phyloP scores from a whole-genome alignment of 352 stramenopile species.

The Phytopythium helicoides region DNA sequence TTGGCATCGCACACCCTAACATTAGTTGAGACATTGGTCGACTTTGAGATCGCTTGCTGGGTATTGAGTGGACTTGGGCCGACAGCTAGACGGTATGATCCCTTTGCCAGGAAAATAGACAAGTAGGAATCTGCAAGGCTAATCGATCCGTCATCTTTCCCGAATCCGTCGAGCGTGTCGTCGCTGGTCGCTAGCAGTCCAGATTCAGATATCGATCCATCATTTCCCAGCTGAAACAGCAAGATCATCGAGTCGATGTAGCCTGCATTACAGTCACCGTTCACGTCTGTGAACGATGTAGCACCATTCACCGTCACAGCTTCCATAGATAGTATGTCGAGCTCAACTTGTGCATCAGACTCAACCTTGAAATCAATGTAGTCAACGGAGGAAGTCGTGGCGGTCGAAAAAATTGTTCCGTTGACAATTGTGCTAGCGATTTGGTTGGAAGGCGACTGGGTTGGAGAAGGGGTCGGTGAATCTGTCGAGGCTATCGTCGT shows the following conservation, averaged over 20 bases:
- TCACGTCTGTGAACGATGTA: slow-evolving; percentile 48
- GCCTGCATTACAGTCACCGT: slow-evolving; percentile 65
- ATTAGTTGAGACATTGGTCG: slow-evolving; percentile 29
- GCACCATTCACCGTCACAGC: slow-evolving; percentile 13
- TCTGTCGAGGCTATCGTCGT: slow-evolving; percentile 1
- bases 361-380: slow-evolving; percentile 61
- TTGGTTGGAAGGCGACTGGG: too few species aligned
- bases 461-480: too few species aligned
- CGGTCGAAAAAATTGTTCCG: slow-evolving; percentile 62
- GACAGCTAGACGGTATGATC: slow-evolving; percentile 58
- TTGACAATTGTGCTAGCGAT: slow-evolving; percentile 36
- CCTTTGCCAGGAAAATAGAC: slow-evolving; percentile 27
- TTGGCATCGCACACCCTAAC: slow-evolving; percentile 41
- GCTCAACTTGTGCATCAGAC: slow-evolving; percentile 35
- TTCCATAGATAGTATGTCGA: slow-evolving; percentile 72
- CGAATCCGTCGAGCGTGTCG: slow-evolving; percentile 41
- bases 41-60: slow-evolving; percentile 33
- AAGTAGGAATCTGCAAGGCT: slow-evolving; percentile 60
- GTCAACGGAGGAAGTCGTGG: slow-evolving; percentile 52
- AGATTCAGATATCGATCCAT: slow-evolving; percentile 14
- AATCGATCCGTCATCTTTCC: slow-evolving; percentile 44
- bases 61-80: slow-evolving; percentile 50
- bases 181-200: slow-evolving; percentile 39
- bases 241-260: slow-evolving; percentile 65
- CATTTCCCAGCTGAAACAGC: slow-evolving; percentile 37